Evolutionary conservation across 2,329 filamentous ascomycete species (phyloP).

Genomic region (Aureobasidium sp.): DNA sequence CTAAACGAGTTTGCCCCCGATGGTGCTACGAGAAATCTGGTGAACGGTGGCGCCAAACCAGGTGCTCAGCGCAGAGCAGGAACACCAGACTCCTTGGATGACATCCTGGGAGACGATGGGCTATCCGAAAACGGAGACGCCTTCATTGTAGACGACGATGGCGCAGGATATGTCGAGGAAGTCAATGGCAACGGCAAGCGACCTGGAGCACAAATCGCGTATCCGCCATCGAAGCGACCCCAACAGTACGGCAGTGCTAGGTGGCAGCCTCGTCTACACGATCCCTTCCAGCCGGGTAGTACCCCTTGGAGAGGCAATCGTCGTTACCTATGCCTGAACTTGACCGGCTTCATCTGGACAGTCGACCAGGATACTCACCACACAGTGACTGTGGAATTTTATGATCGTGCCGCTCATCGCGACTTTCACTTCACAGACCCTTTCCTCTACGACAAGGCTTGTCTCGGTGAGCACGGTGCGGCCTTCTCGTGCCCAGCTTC

Average conservation of each 20-base stretch:
- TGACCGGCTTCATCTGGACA: constrained; percentile 94
- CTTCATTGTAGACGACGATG: constrained; percentile 92
- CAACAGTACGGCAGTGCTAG: constrained; percentile 15
- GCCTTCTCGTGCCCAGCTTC: constrained; percentile 72
- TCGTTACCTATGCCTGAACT: constrained; percentile 85
- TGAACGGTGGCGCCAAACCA: constrained; percentile 48
- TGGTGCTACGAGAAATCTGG: constrained; percentile 47
- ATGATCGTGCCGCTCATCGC: constrained; percentile 82
- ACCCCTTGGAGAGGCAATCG: constrained; percentile 94
- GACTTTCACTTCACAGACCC: constrained; percentile 98
- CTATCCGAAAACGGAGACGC: constrained; percentile 56
- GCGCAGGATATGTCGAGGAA: constrained; percentile 71
- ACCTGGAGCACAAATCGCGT: constrained; percentile 29
- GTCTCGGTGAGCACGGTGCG: constrained; percentile 72
- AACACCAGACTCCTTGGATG: constrained; percentile 71
- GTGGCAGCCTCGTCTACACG: constrained; percentile 62
- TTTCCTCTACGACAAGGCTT: constrained; percentile 92
- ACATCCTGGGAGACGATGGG: constrained; percentile 59
- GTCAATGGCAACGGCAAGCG: constrained; percentile 58
- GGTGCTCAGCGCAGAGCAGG: constrained; percentile 45
- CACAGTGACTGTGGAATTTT: constrained; percentile 95
- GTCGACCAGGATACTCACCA: constrained; percentile 83
- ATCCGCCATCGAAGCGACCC: constrained; percentile 43
- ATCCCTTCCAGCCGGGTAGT: constrained; percentile 83
- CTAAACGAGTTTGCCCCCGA: constrained; percentile 72